Conservation (phyloP, 2,329 filamentous ascomycete species). For the Emydomyces testavorans region DNA sequence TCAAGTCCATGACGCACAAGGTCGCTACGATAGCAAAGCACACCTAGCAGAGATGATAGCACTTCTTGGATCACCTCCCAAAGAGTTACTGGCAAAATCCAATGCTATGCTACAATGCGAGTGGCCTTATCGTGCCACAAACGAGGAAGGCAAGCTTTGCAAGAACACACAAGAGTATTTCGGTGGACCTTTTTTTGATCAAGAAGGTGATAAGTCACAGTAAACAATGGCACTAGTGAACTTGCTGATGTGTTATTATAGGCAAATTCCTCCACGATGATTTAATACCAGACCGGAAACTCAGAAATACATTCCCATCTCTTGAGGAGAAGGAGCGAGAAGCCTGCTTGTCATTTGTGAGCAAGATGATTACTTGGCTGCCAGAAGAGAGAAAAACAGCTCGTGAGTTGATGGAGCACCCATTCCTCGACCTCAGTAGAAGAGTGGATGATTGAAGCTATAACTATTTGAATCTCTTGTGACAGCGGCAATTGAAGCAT, state of each 20-base stretch:
- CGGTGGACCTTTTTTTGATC: slow-evolving; percentile 29
- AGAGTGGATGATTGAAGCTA: too few relatives aligned
- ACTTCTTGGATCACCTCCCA: slow-evolving; percentile 29
- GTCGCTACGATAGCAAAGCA: slow-evolving; percentile 26
- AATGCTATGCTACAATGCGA: not conserved
- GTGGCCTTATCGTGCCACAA: slow-evolving; percentile 1
- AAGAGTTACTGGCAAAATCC: slow-evolving; percentile 23
- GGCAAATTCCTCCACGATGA: slow-evolving; percentile 19
- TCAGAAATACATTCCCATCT: slow-evolving; percentile 20
- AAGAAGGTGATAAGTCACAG: slow-evolving; percentile 19
- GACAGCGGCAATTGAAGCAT: too few relatives aligned
- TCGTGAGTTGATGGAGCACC: slow-evolving; percentile 28
- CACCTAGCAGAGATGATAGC: slow-evolving; percentile 37
- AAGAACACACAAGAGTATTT: slow-evolving; percentile 28
- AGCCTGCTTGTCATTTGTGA: slow-evolving; percentile 26
- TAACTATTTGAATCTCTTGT: too few relatives aligned
- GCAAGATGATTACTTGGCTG: slow-evolving; percentile 27
- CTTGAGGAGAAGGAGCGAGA: slow-evolving; percentile 24
- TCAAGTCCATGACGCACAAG: not conserved
- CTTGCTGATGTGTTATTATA: slow-evolving; percentile 11
- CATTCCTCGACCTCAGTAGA: too few relatives aligned
- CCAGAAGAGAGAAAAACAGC: slow-evolving; percentile 29
- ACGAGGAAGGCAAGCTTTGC: slow-evolving; percentile 1
- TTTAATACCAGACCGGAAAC: slow-evolving; percentile 19
- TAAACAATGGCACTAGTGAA: not conserved